phyloP scores from a whole-genome alignment of 2,329 filamentous ascomycete species.

The Alternaria infectoria region DNA sequence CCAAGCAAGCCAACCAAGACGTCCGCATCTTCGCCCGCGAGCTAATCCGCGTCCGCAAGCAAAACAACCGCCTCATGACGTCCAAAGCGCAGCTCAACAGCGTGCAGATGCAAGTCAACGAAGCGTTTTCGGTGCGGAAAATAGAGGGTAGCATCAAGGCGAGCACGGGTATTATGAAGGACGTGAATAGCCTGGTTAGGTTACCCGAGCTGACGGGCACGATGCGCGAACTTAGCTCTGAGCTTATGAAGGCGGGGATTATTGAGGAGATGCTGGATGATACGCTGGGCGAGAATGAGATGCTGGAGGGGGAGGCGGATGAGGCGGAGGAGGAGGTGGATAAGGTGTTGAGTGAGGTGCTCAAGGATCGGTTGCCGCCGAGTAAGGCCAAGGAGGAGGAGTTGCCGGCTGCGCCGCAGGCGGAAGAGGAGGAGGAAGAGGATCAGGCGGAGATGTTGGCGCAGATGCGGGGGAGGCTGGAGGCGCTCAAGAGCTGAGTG shows the following conservation, averaged over 20 bases:
- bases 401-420: conserved; percentile 58
- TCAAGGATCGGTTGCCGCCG: conserved; percentile 80
- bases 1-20: conserved; percentile 79
- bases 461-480: conserved; percentile 89
- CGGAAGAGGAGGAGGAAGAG: conserved; percentile 77
- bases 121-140: conserved; percentile 93
- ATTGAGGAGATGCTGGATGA: conserved; percentile 98
- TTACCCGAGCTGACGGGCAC: conserved; percentile 86
- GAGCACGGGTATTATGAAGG: conserved; percentile 93
- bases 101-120: conserved; percentile 96
- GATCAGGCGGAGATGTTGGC: conserved; percentile 89
- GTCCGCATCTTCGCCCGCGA: conserved; percentile 88
- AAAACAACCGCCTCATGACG: conserved; percentile 76
- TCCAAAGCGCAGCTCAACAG: conserved; percentile 90
- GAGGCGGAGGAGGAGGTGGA: conserved; percentile 81
- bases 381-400: conserved; percentile 63
- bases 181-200: conserved; percentile 84
- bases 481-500: conserved; percentile 83
- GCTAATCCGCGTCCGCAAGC: conserved; percentile 80
- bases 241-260: conserved; percentile 92
- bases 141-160: conserved; percentile 91
- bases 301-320: conserved; percentile 73
- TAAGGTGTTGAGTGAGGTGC: conserved; percentile 87
- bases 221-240: conserved; percentile 85
- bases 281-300: conserved; percentile 71